Evolutionary conservation across 148 eudicot genomes (phyloP), one percentile per base, ranked within the genome.

Genomic region (Cornus florida): DNA sequence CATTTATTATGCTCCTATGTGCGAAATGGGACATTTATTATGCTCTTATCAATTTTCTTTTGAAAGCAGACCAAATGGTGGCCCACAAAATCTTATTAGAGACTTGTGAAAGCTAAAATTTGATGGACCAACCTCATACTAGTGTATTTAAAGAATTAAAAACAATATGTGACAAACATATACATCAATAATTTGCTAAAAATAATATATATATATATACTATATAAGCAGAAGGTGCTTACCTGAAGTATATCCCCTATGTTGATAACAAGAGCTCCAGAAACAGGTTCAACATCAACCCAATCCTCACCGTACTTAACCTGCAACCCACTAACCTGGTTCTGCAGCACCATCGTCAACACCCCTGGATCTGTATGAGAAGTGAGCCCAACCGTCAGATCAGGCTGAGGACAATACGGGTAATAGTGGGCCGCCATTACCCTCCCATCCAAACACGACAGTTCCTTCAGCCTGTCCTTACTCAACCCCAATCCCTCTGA

Each of bases 201-300:
- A 35, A 43, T 39, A 39, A 2, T 50, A 50, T 50, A 50, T 50
- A 50, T 50, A 50, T 50, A 50, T 50, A 53, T 13, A 53, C 12
- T 53, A 14, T 53, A 53, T 53, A 53, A 11, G 19, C 17, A 11
- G 4, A 53, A 53, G 59, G 1, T 53, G 17, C 14, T 16, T 75
- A 86, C 88, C 88, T 86, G 86, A 70, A 86, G 86, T 7, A 86
- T 78, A 73, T 86, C 88, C 1, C 88, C 88, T 48, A 86, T 75
- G 78, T 86, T 86, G 73, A 86, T 62, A 23, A 86, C 83, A 64
- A 86, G 32, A 16, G 80, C 88, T 14, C 88, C 86, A 32, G 74
- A 75, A 4, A 78, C 70, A 56, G 83, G 83, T 76, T 78, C 81
- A 53, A 81, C 84, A 35, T 86, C 82, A 10, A 79, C 82, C 88